Conservation (phyloP, 2,329 filamentous ascomycete species). For the Neonectria hederae region DNA sequence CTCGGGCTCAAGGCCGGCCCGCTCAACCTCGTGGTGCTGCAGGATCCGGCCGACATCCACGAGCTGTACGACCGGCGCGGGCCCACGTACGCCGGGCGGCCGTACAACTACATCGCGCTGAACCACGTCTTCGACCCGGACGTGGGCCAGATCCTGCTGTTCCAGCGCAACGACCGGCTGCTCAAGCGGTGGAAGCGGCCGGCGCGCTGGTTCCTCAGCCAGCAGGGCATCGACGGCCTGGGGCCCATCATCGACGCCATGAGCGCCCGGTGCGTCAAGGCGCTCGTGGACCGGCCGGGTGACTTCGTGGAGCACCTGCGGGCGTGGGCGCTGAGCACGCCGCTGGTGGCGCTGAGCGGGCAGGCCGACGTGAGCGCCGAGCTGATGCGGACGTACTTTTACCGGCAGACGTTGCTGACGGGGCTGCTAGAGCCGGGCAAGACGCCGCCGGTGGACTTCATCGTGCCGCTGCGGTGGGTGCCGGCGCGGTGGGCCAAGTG, state of each 20-base stretch:
- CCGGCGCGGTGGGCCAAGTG: slow-evolving; percentile 33
- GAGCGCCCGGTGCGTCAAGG: slow-evolving; percentile 28
- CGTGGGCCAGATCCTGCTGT: slow-evolving; percentile 36
- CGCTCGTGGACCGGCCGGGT: slow-evolving; percentile 29
- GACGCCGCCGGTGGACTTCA: slow-evolving; percentile 41
- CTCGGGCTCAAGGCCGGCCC: slow-evolving; percentile 45
- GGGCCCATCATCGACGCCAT: slow-evolving; percentile 34
- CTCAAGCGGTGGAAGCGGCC: slow-evolving; percentile 36
- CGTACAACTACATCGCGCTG: slow-evolving; percentile 41
- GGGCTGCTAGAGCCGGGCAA: slow-evolving; percentile 39
- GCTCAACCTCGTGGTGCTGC: slow-evolving; percentile 47
- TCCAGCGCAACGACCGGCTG: slow-evolving; percentile 34
- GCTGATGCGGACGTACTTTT: slow-evolving; percentile 32
- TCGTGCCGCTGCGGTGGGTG: slow-evolving; percentile 34
- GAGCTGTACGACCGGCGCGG: slow-evolving; percentile 52
- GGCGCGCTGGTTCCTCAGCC: slow-evolving; percentile 35
- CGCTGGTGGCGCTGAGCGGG: slow-evolving; percentile 38
- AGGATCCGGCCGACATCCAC: slow-evolving; percentile 44
- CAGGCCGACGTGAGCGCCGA: slow-evolving; percentile 27
- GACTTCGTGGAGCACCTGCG: slow-evolving; percentile 31
- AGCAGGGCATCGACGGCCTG: slow-evolving; percentile 29
- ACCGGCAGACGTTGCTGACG: slow-evolving; percentile 36
- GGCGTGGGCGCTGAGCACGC: slow-evolving; percentile 39
- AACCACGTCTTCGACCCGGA: slow-evolving; percentile 43
- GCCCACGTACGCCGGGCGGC: slow-evolving; percentile 50